Evolutionary conservation across 129 eudicot genomes (phyloP).

Genomic region (Helianthus tuberosus): DNA sequence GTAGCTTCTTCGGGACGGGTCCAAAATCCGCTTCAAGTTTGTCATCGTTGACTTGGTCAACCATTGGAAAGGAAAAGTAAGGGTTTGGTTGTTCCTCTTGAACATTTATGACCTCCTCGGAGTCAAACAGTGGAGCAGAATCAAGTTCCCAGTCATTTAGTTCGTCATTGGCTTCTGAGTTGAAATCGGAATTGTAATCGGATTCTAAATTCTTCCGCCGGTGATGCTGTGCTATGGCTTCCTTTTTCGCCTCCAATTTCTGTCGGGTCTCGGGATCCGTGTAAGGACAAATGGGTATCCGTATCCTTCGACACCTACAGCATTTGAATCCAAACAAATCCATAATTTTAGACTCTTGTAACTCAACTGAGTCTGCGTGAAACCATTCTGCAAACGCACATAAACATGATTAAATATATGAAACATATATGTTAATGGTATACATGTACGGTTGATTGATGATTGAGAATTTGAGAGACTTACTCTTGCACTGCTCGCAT

Average conservation of each 20-base stretch:
- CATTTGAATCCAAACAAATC: constrained; percentile 78
- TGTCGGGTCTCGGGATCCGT: constrained; percentile 36
- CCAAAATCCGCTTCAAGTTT: constrained; percentile 17
- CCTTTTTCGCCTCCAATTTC: constrained; percentile 44
- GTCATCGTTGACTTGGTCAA: constrained; percentile 44
- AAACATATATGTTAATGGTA: not conserved
- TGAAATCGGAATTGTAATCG: constrained; percentile 29
- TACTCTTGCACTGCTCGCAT: constrained; percentile 72
- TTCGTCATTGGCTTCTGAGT: constrained; percentile 36
- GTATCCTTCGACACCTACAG: constrained; percentile 83
- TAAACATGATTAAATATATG: constrained; percentile 4
- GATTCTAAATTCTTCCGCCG: constrained; percentile 37
- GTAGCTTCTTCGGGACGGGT: constrained; percentile 65
- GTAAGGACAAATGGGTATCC: constrained; percentile 72
- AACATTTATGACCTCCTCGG: constrained; percentile 32
- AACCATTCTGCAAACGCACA: constrained; percentile 69
- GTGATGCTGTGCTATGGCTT: constrained; percentile 27
- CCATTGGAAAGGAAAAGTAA: constrained; percentile 46
- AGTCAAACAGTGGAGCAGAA: constrained; percentile 26
- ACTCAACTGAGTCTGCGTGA: constrained; percentile 86
- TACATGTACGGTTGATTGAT: not conserved
- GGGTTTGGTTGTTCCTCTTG: constrained; percentile 37
- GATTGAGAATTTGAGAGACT: constrained; percentile 24
- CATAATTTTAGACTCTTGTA: constrained; percentile 62
- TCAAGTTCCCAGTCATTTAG: constrained; percentile 35